Evolutionary conservation across 2,329 filamentous ascomycete species (phyloP).

Genomic region (Boeremia lycopersici): DNA sequence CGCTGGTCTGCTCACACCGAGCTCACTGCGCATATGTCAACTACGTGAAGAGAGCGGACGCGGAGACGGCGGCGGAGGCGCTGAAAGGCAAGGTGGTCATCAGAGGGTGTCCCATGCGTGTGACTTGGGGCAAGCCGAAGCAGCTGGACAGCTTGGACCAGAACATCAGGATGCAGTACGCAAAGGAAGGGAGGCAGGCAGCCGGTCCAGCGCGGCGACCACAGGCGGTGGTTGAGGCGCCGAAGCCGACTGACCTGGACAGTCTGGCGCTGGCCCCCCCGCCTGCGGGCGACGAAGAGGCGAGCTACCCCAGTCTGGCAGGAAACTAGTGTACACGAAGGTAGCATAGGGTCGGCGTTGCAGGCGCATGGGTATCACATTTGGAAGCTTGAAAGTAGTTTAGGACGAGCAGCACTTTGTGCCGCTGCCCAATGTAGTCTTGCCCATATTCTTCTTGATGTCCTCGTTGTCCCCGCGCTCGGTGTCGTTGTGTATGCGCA

Average conservation of each 20-base stretch:
- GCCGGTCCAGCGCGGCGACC: slow-evolving; percentile 35
- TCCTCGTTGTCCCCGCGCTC: slow-evolving; percentile 94
- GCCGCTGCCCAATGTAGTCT: slow-evolving; percentile 43
- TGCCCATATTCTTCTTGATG: slow-evolving; percentile 67
- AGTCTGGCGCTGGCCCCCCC: slow-evolving; percentile 70
- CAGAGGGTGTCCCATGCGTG: slow-evolving; percentile 84
- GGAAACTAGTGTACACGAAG: slow-evolving; percentile 66
- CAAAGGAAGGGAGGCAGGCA: slow-evolving; percentile 70
- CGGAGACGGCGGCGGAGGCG: slow-evolving; percentile 82
- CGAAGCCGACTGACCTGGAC: slow-evolving; percentile 51
- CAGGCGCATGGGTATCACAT: slow-evolving; percentile 39
- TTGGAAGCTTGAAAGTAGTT: slow-evolving; percentile 34
- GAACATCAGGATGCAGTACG: slow-evolving; percentile 80
- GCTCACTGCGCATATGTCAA: slow-evolving; percentile 98
- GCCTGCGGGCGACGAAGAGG: slow-evolving; percentile 77
- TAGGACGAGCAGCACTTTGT: slow-evolving; percentile 48
- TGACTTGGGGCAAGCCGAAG: slow-evolving; percentile 93
- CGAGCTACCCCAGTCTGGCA: slow-evolving; percentile 83
- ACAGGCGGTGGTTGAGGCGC: slow-evolving; percentile 50
- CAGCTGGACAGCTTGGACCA: slow-evolving; percentile 89
- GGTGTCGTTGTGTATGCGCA: slow-evolving; percentile 88
- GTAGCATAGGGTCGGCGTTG: slow-evolving; percentile 38
- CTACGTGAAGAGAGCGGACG: slow-evolving; percentile 81
- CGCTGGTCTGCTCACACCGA: slow-evolving; percentile 93
- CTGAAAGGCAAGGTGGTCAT: slow-evolving; percentile 90